Percentiles rank a stretch among this genome's conserved stretches.
These are phyloP conservation scores for Rhizopogon vesiculosus DNA, from an alignment of 768 basidiomycete genomes.

Conservation along the genomic window DNA sequence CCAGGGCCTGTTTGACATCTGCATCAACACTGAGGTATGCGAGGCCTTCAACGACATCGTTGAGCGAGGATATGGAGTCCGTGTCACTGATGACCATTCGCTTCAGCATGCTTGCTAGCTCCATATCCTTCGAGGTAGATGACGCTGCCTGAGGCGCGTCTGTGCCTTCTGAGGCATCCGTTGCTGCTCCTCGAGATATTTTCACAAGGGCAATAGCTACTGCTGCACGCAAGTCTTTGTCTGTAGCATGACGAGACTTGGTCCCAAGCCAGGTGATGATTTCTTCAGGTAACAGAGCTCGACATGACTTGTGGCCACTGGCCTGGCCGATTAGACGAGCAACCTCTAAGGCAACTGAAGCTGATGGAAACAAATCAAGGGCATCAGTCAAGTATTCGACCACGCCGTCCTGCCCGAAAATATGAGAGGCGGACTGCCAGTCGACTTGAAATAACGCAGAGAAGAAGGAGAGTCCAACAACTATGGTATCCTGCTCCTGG, in stretches of 20 bases:
- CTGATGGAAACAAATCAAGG: slow-evolving; percentile 56
- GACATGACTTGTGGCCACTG: slow-evolving; percentile 67
- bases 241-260: slow-evolving; percentile 43
- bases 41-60: slow-evolving; percentile 77
- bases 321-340: slow-evolving; percentile 77
- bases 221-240: slow-evolving; percentile 48
- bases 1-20: slow-evolving; percentile 56
- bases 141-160: slow-evolving; percentile 11
- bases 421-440: slow-evolving; percentile 54
- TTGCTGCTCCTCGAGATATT: slow-evolving; percentile 51
- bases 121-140: slow-evolving; percentile 30
- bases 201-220: slow-evolving; percentile 79
- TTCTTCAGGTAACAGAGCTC: slow-evolving; percentile 54
- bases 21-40: slow-evolving; percentile 75
- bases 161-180: slow-evolving; percentile 30
- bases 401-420: slow-evolving; percentile 62
- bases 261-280: slow-evolving; percentile 63
- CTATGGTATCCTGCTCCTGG: slow-evolving; percentile 41
- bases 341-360: slow-evolving; percentile 49
- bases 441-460: slow-evolving; percentile 86
- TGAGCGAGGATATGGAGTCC: slow-evolving; percentile 36
- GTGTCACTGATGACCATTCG: slow-evolving; percentile 40
- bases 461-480: slow-evolving; percentile 61
- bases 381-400: slow-evolving; percentile 63
- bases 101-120: slow-evolving; percentile 53